phyloP scores from a whole-genome alignment of 1,139 yeast genomes.

The Pichia sp. region DNA sequence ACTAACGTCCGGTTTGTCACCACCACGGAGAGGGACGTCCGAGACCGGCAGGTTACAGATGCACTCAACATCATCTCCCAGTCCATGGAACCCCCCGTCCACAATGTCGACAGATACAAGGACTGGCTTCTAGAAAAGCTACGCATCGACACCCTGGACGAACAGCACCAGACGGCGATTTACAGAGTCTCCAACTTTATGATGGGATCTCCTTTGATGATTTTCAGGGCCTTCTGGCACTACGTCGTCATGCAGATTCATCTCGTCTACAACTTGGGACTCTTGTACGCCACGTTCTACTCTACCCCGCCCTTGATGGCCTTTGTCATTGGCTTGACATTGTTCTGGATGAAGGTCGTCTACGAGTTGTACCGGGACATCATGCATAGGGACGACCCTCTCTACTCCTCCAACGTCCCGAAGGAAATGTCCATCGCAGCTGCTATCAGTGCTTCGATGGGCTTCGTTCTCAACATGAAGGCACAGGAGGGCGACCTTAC shows the following conservation, averaged over 20 bases:
- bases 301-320: conserved; percentile 24
- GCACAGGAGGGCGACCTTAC: conserved; percentile 25
- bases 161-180: neutral
- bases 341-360: conserved; percentile 29
- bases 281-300: conserved; percentile 22
- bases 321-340: conserved; percentile 24
- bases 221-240: conserved; percentile 20
- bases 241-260: conserved; percentile 25
- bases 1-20: conserved; percentile 13
- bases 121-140: conserved; percentile 7
- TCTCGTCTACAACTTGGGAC: conserved; percentile 24
- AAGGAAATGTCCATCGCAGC: conserved; percentile 29
- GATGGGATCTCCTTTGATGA: conserved; percentile 22
- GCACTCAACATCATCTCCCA: conserved; percentile 21
- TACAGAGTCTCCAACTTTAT: conserved; percentile 2
- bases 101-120: conserved; percentile 16
- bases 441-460: conserved; percentile 29
- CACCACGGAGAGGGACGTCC: conserved; percentile 7
- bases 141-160: neutral
- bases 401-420: conserved; percentile 22
- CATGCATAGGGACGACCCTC: conserved; percentile 28
- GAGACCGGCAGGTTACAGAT: conserved; percentile 19
- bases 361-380: conserved; percentile 30
- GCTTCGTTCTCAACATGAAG: conserved; percentile 26
- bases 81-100: conserved; percentile 23